A percentile compares a stretch with the other conserved stretches of the same genome.
Conservation (phyloP, 345 rosid genomes). For the Eucalyptus globulus region DNA sequence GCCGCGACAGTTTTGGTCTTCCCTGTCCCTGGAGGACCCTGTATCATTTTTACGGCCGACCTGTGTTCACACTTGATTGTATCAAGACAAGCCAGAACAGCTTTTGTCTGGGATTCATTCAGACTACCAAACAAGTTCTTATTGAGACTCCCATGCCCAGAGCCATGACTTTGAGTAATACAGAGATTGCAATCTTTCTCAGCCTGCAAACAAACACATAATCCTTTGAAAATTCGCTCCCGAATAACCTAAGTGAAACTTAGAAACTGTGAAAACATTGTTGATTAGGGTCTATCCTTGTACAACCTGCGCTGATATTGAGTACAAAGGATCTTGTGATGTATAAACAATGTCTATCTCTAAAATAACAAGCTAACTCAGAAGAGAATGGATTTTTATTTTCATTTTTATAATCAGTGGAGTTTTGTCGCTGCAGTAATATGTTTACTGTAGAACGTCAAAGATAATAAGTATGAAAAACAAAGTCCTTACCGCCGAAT, state of each 20-base stretch:
- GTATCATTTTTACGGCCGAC: background rate
- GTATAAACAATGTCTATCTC: background rate
- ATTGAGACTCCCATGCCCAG: background rate
- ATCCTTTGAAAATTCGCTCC: background rate
- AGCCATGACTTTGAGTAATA: background rate
- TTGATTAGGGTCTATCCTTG: background rate
- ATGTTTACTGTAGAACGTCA: background rate
- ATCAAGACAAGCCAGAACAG: background rate
- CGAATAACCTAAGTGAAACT: background rate
- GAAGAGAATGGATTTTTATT: background rate
- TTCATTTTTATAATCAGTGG: background rate
- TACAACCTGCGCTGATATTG: background rate
- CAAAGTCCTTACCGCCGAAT: background rate
- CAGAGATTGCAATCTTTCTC: background rate
- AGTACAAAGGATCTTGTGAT: background rate
- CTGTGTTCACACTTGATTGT: background rate
- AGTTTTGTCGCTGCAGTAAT: background rate
- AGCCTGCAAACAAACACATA: background rate
- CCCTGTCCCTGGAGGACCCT: slow-evolving; percentile 18
- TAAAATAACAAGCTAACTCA: background rate
- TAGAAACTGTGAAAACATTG: background rate
- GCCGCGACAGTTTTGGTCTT: slow-evolving; percentile 2
- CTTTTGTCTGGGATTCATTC: slow-evolving; percentile 5
- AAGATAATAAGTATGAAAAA: background rate
- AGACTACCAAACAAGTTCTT: background rate